Percentiles rank a stretch among this genome's conserved stretches.
phyloP scores from a whole-genome alignment of 2,329 filamentous ascomycete species.

The Talaromyces sp. region DNA sequence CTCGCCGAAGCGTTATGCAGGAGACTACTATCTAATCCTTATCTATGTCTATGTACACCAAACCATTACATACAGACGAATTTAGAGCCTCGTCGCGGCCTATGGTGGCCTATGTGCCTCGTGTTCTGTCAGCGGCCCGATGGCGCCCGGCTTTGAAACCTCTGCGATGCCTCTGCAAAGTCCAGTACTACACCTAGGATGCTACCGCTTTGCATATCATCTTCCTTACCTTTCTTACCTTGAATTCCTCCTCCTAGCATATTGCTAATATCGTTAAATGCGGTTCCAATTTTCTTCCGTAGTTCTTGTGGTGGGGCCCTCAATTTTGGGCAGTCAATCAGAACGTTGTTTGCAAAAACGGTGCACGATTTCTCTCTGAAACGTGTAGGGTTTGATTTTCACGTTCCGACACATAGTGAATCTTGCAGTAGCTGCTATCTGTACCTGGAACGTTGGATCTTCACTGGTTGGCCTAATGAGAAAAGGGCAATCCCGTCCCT shows the following conservation, averaged over 20 bases:
- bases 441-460: too few species aligned
- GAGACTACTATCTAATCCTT: conserved; percentile 21
- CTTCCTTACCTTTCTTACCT: conserved; percentile 7
- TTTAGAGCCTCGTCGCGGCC: conserved; percentile 24
- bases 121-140: conserved; percentile 19
- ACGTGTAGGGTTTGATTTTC: too few species aligned
- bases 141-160: conserved; percentile 24
- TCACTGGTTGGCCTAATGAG: too few species aligned
- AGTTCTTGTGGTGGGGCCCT: too few species aligned
- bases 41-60: conserved; percentile 22
- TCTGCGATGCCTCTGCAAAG: conserved; percentile 22
- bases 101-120: conserved; percentile 20
- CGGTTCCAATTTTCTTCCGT: too few species aligned
- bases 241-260: conserved; percentile 23
- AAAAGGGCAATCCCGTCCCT: too few species aligned
- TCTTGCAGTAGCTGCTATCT: too few species aligned
- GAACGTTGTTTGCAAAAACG: too few species aligned
- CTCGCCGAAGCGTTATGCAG: conserved; percentile 22
- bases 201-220: neutral
- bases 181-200: neutral
- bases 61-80: conserved; percentile 24
- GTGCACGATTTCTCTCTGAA: too few species aligned
- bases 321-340: too few species aligned
- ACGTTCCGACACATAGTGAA: too few species aligned
- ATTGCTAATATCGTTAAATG: too few species aligned